phyloP scores from a whole-genome alignment of 2,329 filamentous ascomycete species.

The Fusarium globosum region DNA sequence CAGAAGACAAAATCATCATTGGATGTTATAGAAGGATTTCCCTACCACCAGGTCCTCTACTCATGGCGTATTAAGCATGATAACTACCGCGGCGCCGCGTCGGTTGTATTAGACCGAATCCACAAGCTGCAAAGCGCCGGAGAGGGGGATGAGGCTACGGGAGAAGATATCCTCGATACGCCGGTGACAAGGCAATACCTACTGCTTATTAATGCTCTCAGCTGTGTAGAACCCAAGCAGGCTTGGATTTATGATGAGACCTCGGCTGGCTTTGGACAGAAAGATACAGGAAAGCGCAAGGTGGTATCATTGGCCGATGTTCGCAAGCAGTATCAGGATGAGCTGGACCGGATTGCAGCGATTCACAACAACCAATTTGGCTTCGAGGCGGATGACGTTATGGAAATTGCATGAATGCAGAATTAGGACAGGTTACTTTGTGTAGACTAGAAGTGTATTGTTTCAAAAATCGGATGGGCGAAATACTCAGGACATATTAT shows the following conservation, averaged over 20 bases:
- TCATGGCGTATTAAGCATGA: slow-evolving; percentile 86
- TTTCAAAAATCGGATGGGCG: slow-evolving; percentile 41
- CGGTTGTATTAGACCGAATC: slow-evolving; percentile 71
- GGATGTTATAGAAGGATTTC: slow-evolving; percentile 75
- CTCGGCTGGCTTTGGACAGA: slow-evolving; percentile 37
- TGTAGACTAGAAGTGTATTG: slow-evolving; percentile 44
- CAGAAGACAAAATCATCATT: slow-evolving; percentile 76
- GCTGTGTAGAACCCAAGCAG: slow-evolving; percentile 81
- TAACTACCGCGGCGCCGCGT: slow-evolving; percentile 85
- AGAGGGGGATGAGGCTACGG: slow-evolving; percentile 66
- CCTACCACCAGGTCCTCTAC: slow-evolving; percentile 91
- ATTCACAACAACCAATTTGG: slow-evolving; percentile 92
- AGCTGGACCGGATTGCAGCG: slow-evolving; percentile 87
- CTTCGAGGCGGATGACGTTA: slow-evolving; percentile 68
- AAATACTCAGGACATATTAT: slow-evolving; percentile 48
- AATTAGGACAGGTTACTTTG: slow-evolving; percentile 7
- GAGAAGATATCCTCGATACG: slow-evolving; percentile 70
- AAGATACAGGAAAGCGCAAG: slow-evolving; percentile 66
- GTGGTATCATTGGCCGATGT: slow-evolving; percentile 89
- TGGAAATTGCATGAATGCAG: slow-evolving; percentile 60
- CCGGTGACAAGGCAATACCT: slow-evolving; percentile 81
- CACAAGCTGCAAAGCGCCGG: slow-evolving; percentile 69
- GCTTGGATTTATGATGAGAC: slow-evolving; percentile 77
- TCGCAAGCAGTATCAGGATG: slow-evolving; percentile 87
- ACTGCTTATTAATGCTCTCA: slow-evolving; percentile 91